Conservation (phyloP, 2,329 filamentous ascomycete genomes). For the Trichoderma simmonsii region DNA sequence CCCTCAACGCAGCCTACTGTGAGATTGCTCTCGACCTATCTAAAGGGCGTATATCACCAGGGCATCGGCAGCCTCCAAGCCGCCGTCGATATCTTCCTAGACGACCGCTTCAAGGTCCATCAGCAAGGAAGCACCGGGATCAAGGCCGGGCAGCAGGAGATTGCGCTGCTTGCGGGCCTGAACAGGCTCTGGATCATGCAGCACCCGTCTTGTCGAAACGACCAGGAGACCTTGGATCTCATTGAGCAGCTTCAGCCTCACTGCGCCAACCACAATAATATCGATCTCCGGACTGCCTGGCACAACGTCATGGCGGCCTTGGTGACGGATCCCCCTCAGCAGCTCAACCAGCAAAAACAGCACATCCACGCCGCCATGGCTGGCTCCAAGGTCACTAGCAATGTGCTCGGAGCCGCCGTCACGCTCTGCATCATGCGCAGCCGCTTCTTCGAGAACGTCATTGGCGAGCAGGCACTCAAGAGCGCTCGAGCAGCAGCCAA, state of each 20-base stretch:
- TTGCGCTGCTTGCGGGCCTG: slow-evolving; percentile 63
- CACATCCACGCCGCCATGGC: slow-evolving; percentile 71
- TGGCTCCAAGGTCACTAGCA: slow-evolving; percentile 65
- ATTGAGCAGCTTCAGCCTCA: slow-evolving; percentile 65
- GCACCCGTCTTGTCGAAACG: slow-evolving; percentile 54
- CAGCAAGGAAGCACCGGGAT: slow-evolving; percentile 35
- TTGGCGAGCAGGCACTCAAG: slow-evolving; percentile 77
- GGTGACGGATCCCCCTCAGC: slow-evolving; percentile 56
- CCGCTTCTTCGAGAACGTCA: slow-evolving; percentile 75
- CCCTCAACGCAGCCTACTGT: slow-evolving; percentile 41
- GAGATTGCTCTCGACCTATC: slow-evolving; percentile 60
- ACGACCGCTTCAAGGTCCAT: slow-evolving; percentile 51
- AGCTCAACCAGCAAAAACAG: slow-evolving; percentile 74
- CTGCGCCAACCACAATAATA: slow-evolving; percentile 67
- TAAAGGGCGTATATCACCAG: slow-evolving; percentile 73
- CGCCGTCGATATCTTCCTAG: slow-evolving; percentile 65
- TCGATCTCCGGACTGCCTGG: slow-evolving; percentile 74
- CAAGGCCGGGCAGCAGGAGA: slow-evolving; percentile 57
- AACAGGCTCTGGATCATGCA: slow-evolving; percentile 73
- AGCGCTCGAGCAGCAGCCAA: slow-evolving; percentile 66
- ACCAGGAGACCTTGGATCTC: slow-evolving; percentile 56
- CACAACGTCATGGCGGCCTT: slow-evolving; percentile 71
- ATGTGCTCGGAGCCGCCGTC: slow-evolving; percentile 78
- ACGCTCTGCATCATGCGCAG: slow-evolving; percentile 81
- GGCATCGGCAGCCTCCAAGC: slow-evolving; percentile 68